Evolutionary conservation across 176 grass and related monocot genomes (phyloP).

Genomic region (Aegilops tauschii): DNA sequence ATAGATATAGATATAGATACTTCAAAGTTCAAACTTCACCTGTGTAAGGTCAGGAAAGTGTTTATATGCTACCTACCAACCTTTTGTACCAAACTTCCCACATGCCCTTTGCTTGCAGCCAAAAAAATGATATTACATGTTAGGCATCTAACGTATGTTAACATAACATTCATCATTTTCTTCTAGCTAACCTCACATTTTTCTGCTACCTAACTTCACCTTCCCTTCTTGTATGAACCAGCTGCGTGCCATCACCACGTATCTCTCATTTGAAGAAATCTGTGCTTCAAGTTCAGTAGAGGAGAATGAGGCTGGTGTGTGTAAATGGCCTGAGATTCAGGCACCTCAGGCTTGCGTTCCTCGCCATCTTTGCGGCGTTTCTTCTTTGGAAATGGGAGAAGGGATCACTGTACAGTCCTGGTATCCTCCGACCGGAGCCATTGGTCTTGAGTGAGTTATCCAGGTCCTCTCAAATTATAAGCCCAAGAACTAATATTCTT

Average conservation of each 20-base stretch:
- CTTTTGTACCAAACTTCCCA: neutral
- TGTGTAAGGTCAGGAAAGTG: neutral
- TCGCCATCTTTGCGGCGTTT: conserved; percentile 34
- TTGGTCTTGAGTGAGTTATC: conserved; percentile 39
- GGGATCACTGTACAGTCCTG: conserved; percentile 25
- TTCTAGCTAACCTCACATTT: neutral
- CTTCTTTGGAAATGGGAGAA: conserved; percentile 71
- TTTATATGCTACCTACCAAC: conserved; percentile 9
- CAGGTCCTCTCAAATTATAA: conserved; percentile 32
- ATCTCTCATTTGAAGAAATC: neutral
- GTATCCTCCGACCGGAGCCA: conserved; percentile 32
- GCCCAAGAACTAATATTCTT: neutral
- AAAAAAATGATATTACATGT: neutral
- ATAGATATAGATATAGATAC: neutral
- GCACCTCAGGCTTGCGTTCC: conserved; percentile 37
- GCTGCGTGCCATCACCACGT: neutral
- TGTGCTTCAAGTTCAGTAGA: neutral
- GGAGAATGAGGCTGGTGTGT: conserved; percentile 48
- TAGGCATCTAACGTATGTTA: neutral
- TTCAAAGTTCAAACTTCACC: neutral
- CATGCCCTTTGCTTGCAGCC: neutral
- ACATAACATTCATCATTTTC: conserved; percentile 8
- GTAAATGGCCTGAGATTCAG: conserved; percentile 58
- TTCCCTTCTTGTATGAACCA: neutral
- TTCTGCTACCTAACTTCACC: neutral